phyloP scores from a whole-genome alignment of 75 land plant species.

The Cunninghamia lanceolata region DNA sequence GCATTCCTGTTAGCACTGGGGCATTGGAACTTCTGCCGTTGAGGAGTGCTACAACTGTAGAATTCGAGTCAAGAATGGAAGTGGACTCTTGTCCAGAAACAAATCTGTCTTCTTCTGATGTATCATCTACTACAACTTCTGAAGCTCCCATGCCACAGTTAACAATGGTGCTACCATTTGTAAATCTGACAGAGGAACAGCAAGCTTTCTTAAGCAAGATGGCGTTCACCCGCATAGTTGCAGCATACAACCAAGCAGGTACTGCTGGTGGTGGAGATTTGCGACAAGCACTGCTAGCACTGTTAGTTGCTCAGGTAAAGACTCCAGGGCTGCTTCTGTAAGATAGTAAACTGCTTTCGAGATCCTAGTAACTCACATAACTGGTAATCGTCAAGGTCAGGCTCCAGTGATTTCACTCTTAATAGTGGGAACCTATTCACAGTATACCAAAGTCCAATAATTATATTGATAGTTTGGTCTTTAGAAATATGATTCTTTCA shows the following conservation, averaged over 20 bases:
- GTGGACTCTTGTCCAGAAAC: slow-evolving; percentile 23
- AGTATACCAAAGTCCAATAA: not conserved
- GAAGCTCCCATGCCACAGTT: slow-evolving; percentile 38
- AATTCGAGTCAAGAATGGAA: slow-evolving; percentile 22
- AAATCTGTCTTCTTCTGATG: slow-evolving; percentile 35
- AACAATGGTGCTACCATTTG: slow-evolving; percentile 30
- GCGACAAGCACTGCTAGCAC: slow-evolving; percentile 67
- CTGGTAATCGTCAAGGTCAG: not conserved
- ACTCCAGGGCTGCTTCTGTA: not conserved
- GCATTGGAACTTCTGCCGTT: slow-evolving; percentile 20
- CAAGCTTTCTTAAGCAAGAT: slow-evolving; percentile 38
- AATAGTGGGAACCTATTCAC: not conserved
- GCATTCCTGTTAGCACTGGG: slow-evolving; percentile 17
- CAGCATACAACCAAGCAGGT: slow-evolving; percentile 34
- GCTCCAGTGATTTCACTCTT: not conserved
- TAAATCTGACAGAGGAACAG: slow-evolving; percentile 55
- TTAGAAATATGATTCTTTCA: not conserved
- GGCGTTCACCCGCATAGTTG: slow-evolving; percentile 61
- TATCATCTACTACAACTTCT: slow-evolving; percentile 21
- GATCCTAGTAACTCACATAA: not conserved
- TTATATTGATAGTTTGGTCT: not conserved
- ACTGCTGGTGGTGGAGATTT: slow-evolving; percentile 40
- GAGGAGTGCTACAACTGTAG: slow-evolving; percentile 15
- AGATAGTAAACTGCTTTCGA: not conserved
- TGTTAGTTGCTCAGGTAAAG: slow-evolving; percentile 71